phyloP scores from a whole-genome alignment of 306 rosid species.

The Lathyrus tuberosus region DNA sequence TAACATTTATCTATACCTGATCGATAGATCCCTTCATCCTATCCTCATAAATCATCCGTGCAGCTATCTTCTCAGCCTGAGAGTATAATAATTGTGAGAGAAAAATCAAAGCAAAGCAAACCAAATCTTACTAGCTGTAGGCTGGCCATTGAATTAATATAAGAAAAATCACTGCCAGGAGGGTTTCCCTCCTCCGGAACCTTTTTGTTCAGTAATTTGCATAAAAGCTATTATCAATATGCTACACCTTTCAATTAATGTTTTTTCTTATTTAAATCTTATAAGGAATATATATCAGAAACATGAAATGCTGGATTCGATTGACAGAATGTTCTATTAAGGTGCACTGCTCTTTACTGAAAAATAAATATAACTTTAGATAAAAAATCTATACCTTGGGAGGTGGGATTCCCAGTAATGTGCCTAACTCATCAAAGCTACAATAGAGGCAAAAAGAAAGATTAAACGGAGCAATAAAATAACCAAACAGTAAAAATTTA shows the following conservation, averaged over 20 bases:
- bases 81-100: constrained; percentile 22
- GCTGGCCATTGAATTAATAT: constrained; percentile 9
- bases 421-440: constrained; percentile 95
- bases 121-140: constrained; percentile 11
- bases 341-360: background rate
- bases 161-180: constrained; percentile 6
- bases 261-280: constrained; percentile 30
- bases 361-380: constrained; percentile 2
- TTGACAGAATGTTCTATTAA: constrained; percentile 7
- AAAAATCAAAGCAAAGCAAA: constrained; percentile 17
- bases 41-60: constrained; percentile 94
- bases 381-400: constrained; percentile 64
- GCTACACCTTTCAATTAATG: background rate
- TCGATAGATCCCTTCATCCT: constrained; percentile 99
- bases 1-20: constrained; percentile 66
- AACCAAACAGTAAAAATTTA: constrained; percentile 12
- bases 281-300: constrained; percentile 5
- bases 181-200: background rate
- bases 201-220: constrained; percentile 5
- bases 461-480: constrained; percentile 6
- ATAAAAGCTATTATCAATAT: constrained; percentile 8
- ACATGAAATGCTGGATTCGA: constrained; percentile 18
- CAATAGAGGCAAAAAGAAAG: constrained; percentile 12
- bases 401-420: constrained; percentile 92
- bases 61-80: constrained; percentile 98